Evolutionary conservation across 176 grass and related monocot species (phyloP), one percentile per base, ranked within the genome.

Genomic region (Oryza brachyantha): DNA sequence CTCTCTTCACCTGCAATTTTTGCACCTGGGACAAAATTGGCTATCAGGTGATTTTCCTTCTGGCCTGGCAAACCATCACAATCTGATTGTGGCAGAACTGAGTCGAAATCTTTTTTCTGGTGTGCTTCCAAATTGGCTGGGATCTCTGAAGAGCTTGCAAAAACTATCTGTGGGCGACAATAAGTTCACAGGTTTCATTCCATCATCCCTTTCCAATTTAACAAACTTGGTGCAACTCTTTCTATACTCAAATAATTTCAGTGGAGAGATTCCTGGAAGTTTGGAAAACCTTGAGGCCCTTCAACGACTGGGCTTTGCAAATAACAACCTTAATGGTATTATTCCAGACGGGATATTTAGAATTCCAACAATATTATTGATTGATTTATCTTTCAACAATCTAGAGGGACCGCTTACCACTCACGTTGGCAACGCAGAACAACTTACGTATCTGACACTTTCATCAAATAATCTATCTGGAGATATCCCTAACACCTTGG

Each of bases 401-500:
- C 14, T 41, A 7, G 3, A 79, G 0, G 77, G 64, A 21, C 5
- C 3, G 37, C 8, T 79, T 59, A 41, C 1, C 21, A 2, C 6
- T 0, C 24, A 59, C 5, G 19, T 81, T 14, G 54, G 67, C 5
- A 76, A 34, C 3, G 71, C 78, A 10, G 52, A 61, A 10, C 70
- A 83, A 0, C 45, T 89, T 4, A 4, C 1, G 3, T 12, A 29
- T 3, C 50, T 89, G 10, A 0, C 62, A 41, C 40, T 89, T 29
- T 76, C 61, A n/a, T 50, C 34, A 0, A 89, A 89, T 4, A 68
- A 61, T 2, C 11, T 84, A 13, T 69, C 43, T 7, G 69, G 81
- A 64, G 69, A 84, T 7, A 73, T 91, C 52, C 80, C 88, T 73
- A 27, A 0, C 7, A 29, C 70, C 0, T 3, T 91, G 37, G 27